Evolutionary conservation across 768 basidiomycete genomes (phyloP).

Genomic region (Suillus plorans): DNA sequence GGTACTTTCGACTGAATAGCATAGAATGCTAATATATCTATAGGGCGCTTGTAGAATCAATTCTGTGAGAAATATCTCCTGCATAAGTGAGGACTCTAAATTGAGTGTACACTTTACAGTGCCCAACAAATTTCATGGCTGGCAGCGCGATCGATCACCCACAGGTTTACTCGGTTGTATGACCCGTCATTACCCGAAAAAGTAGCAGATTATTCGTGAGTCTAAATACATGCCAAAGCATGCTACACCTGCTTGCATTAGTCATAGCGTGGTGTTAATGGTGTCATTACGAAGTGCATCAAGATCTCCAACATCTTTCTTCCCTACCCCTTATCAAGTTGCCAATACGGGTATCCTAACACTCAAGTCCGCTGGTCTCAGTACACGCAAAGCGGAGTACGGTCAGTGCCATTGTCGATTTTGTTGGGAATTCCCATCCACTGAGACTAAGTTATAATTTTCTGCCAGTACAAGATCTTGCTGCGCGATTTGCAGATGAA

Average conservation of each 20-base stretch:
- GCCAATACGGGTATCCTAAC: slow-evolving; percentile 53
- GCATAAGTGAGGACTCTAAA: not conserved
- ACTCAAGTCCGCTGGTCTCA: slow-evolving; percentile 75
- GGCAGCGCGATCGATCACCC: slow-evolving; percentile 81
- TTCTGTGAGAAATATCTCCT: slow-evolving; percentile 50
- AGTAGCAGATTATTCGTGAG: slow-evolving; percentile 48
- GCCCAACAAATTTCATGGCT: slow-evolving; percentile 85
- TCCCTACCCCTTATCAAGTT: slow-evolving; percentile 74
- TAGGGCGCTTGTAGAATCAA: slow-evolving; percentile 73
- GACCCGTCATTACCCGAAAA: slow-evolving; percentile 74
- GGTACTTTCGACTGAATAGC: slow-evolving; percentile 8
- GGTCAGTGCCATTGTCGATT: slow-evolving; percentile 40
- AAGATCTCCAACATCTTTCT: slow-evolving; percentile 42
- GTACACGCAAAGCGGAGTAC: slow-evolving; percentile 88
- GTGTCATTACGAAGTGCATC: slow-evolving; percentile 8
- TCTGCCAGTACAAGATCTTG: slow-evolving; percentile 69
- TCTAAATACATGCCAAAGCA: slow-evolving; percentile 7
- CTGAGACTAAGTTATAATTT: not conserved
- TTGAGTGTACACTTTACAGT: slow-evolving; percentile 31
- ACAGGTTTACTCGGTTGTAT: slow-evolving; percentile 76
- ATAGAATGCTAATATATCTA: not conserved
- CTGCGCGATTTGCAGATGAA: slow-evolving; percentile 77
- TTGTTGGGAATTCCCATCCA: not conserved
- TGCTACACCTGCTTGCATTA: not conserved
- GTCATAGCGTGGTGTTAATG: not conserved